Evolutionary conservation across 2,329 filamentous ascomycete species (phyloP), one percentile per base, ranked within the genome.

Genomic region (Beauveria varroae): DNA sequence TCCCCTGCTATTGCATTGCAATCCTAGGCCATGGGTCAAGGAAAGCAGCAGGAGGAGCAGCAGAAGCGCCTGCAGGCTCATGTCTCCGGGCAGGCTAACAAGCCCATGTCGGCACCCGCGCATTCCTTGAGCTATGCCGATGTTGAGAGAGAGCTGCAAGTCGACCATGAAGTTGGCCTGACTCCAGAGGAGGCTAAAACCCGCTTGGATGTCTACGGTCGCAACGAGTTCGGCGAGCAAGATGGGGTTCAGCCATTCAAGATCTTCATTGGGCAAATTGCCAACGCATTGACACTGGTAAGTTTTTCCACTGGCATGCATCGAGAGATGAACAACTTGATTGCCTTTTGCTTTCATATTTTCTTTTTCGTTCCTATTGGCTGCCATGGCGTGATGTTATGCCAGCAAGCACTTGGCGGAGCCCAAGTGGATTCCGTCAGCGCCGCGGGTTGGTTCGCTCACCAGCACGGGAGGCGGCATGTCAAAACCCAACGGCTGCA

Each of bases 261-360:
- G 68, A 89, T 89, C 63, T 73, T 90, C 24, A 75, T 88, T 54
- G 78, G 81, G 37, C 86, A 90, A 68, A 76, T 89, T 58, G 85
- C 85, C 63, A 89, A 89, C 71, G 86, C 86, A 16, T 83, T 89
- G 82, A 88, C 84, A 65, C 71, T 89, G 72, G 86, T 86, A 68
- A 68, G 71, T 65, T 43, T n/a, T 34, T 40, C 6, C 9, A 14
- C 18, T 22, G 22, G n/a, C 18, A 16, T 16, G 34, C 34, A 37
- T 14, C 34, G 3, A 37, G 34, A 37, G 34, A 37, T 46, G 24
- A 46, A 46, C 14, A 44, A n/a, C 3, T 30, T 6, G 53, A 46
- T 54, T 26, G 20, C 28, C 8, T 34, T 34, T 22, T n/a, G 18
- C 47, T 1, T 37, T 28, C 43, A 20, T 4, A 1, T 37, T 3